Conservation (phyloP, 495 filamentous ascomycete species). For the Emericellopsis terricola region DNA sequence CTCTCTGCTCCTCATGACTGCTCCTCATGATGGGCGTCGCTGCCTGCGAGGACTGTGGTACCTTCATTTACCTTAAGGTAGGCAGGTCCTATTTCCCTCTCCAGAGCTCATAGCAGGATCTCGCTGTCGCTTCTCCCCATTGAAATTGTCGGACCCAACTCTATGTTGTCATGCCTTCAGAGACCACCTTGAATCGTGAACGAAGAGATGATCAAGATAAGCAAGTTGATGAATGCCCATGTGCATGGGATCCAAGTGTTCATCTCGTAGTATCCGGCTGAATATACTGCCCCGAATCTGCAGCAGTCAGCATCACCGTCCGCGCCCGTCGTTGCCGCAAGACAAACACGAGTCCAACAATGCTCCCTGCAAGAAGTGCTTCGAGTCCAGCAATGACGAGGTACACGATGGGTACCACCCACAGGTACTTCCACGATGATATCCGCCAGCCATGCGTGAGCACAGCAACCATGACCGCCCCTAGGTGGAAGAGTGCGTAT, state of each 20-base stretch:
- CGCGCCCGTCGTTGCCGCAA: neutral
- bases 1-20: too few relatives aligned
- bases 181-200: conserved; percentile 93
- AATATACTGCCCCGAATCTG: conserved; percentile 77
- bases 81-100: too few relatives aligned
- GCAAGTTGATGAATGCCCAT: conserved; percentile 80
- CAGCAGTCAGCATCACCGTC: conserved; percentile 8
- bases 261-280: conserved; percentile 78
- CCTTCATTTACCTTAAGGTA: too few relatives aligned
- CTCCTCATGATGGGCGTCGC: too few relatives aligned
- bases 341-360: conserved; percentile 76
- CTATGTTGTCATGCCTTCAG: too few relatives aligned
- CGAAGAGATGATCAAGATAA: conserved; percentile 80
- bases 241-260: conserved; percentile 94
- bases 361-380: conserved; percentile 69
- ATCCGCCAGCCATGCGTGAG: conserved; percentile 44
- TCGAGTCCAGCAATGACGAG: conserved; percentile 58
- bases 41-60: too few relatives aligned
- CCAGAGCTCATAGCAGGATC: too few relatives aligned
- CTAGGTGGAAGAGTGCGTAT: conserved; percentile 46
- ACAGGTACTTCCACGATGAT: conserved; percentile 49
- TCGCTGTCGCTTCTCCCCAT: too few relatives aligned
- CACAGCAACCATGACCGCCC: conserved; percentile 54
- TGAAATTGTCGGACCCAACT: too few relatives aligned
- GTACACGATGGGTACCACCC: conserved; percentile 62